Evolutionary conservation across 345 rosid species (phyloP).

Genomic region (Cochlearia excelsa): DNA sequence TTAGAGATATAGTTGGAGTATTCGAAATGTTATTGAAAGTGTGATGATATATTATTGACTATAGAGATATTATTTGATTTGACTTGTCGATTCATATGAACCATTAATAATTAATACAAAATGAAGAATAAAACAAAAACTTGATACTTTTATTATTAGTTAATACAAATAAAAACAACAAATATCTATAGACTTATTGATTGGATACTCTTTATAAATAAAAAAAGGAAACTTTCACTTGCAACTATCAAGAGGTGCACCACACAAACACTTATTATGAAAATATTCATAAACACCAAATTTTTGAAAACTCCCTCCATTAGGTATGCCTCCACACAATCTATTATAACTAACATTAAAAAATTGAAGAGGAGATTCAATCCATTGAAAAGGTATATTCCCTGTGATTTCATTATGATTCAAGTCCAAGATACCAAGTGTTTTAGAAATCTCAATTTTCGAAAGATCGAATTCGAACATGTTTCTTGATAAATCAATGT

Average conservation of each 20-base stretch:
- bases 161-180: too few relatives aligned
- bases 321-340: conserved; percentile 66
- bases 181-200: too few relatives aligned
- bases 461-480: conserved; percentile 46
- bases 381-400: conserved; percentile 48
- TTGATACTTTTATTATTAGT: too few relatives aligned
- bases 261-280: conserved; percentile 80
- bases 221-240: conserved; percentile 9
- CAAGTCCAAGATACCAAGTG: conserved; percentile 49
- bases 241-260: conserved; percentile 58
- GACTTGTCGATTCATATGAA: too few relatives aligned
- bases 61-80: too few relatives aligned
- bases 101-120: too few relatives aligned
- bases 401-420: conserved; percentile 70
- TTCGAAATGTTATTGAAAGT: too few relatives aligned
- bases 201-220: too few relatives aligned
- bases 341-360: conserved; percentile 73
- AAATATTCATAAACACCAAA: conserved; percentile 48
- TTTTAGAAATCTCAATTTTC: conserved; percentile 40
- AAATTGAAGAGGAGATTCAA: conserved; percentile 36
- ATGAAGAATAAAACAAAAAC: too few relatives aligned
- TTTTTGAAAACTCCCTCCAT: conserved; percentile 57
- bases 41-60: too few relatives aligned
- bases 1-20: too few relatives aligned
- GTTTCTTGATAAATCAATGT: conserved; percentile 58